Base-by-base conservation (phyloP, 768 basidiomycete genomes). In the Rhodotorula kratochvilovae region DNA sequence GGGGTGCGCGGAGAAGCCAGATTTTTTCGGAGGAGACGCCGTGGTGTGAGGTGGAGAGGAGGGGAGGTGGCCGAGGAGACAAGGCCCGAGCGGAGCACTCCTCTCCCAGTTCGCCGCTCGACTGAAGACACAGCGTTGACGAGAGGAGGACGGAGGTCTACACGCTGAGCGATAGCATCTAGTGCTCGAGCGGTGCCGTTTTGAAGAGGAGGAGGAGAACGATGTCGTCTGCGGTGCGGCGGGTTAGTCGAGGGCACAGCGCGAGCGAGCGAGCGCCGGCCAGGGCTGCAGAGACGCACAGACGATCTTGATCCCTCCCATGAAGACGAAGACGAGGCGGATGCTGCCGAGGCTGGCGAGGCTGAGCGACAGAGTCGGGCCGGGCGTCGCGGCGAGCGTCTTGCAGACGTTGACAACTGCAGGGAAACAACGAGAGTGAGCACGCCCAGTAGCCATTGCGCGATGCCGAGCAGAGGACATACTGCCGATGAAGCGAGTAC, bases 361-460 rank as follows among this genome's bases (percentile, higher is more conserved):
- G 5, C 51, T 21, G 3, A 68, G 67, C 21, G 60, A 35, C n/a
- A 69, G 45, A 1, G 67, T 69, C 50, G 72, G 67, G 12, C 72
- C 72, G 2, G 72, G 72, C 10, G 68, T 56, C 3, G 60, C 35
- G 3, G 72, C 72, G n/a, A 73, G 61, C 3, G 72, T 69, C 51
- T 69, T 73, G 64, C 64, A 69, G 39, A 73, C 64, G 61, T 73
- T 69, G 51, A 73, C 61, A 42, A 73, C 67, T 68, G 67, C 10
- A 12, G 15, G 5, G 53, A 6, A 10, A 3, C 23, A 42, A 16
- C 1, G 8, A 21, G 45, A 21, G 36, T 45, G 2, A 46, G 53
- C 23, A 17, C 3, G 10, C 5, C 13, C 19, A 39, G 3, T 15
- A 0, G 21, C 27, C 0, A 23, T 19, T 23, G 21, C 29, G 4